A percentile compares a stretch with the other conserved stretches of the same genome.
These are phyloP conservation scores for Olyra latifolia DNA, from an alignment of 176 grass and related monocot species.

Conservation along the genomic window DNA sequence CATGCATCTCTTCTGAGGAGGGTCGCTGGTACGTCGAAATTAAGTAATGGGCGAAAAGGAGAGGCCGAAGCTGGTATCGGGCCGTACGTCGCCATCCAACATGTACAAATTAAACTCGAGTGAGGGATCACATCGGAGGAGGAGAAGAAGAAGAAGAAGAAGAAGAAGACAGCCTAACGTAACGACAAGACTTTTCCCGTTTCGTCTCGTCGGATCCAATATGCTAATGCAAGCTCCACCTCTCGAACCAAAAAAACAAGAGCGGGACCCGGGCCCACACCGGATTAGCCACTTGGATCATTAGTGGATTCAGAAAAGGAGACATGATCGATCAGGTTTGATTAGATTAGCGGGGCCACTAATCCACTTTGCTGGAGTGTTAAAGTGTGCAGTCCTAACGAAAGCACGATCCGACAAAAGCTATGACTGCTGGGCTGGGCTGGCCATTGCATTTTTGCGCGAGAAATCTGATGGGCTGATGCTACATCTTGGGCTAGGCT, in stretches of 20 bases:
- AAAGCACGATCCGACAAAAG: neutral
- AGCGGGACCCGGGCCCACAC: neutral
- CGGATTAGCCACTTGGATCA: neutral
- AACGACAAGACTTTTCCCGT: neutral
- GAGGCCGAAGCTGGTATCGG: conserved; percentile 20
- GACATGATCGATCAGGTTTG: neutral
- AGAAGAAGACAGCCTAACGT: conserved; percentile 29
- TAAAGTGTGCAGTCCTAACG: neutral
- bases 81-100: conserved; percentile 32
- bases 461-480: too few species aligned
- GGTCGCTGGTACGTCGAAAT: neutral
- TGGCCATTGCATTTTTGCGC: neutral
- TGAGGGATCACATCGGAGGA: conserved; percentile 9
- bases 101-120: conserved; percentile 13
- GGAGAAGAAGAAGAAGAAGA: too few species aligned
- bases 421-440: neutral
- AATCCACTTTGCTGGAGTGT: neutral
- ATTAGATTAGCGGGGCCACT: neutral
- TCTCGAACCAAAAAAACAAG: neutral
- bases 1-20: neutral
- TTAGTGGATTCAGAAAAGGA: neutral
- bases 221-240: neutral
- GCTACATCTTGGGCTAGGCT: too few species aligned
- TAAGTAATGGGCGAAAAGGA: neutral
- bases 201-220: neutral